These are phyloP conservation scores for Pestalotiopsis sp. DNA, from an alignment of 2,329 filamentous ascomycete genomes.

Conservation along the genomic window DNA sequence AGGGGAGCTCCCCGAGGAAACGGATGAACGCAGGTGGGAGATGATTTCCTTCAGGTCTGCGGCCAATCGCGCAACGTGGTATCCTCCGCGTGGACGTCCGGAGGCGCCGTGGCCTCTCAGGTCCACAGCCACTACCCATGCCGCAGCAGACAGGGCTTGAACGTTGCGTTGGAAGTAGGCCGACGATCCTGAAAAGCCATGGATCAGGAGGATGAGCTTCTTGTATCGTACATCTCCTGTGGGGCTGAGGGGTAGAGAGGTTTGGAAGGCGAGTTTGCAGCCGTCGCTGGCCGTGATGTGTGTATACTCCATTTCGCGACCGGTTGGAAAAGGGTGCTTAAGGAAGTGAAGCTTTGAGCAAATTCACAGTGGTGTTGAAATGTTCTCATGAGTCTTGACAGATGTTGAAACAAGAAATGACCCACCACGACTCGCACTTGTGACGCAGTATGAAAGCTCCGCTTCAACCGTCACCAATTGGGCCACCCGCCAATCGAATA, in stretches of 20 bases:
- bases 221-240: conserved; percentile 15
- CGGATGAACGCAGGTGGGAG: conserved; percentile 23
- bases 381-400: not conserved
- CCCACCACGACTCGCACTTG: not conserved
- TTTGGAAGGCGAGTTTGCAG: conserved; percentile 36
- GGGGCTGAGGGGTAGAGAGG: conserved; percentile 31
- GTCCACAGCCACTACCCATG: conserved; percentile 42
- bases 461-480: not conserved
- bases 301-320: conserved; percentile 30
- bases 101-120: conserved; percentile 41
- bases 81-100: conserved; percentile 33
- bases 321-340: not conserved
- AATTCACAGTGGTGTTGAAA: not conserved
- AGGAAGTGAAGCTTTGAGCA: not conserved
- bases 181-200: conserved; percentile 44
- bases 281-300: conserved; percentile 33
- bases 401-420: conserved; percentile 5
- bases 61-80: conserved; percentile 43
- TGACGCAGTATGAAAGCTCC: not conserved
- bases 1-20: not conserved
- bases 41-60: conserved; percentile 37
- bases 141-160: conserved; percentile 23
- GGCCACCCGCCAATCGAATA: not conserved
- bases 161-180: conserved; percentile 40
- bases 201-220: conserved; percentile 38